Evolutionary conservation across 768 basidiomycete genomes (phyloP), one percentile per base, ranked within the genome.

Genomic region (Myochromella boudieri): DNA sequence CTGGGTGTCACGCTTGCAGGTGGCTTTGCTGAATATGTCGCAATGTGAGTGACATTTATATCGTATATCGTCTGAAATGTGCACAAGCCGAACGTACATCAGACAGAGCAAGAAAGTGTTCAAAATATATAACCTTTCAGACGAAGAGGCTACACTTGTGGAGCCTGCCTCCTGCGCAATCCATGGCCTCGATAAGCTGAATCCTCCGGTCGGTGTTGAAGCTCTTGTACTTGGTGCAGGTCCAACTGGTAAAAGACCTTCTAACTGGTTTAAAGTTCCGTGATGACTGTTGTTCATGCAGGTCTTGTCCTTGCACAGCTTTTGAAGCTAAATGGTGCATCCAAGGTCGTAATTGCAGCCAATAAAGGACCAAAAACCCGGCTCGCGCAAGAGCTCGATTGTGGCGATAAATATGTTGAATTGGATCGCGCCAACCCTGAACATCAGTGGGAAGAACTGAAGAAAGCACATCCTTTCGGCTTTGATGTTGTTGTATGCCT

Each of bases 301-400:
- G 87, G 87, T 33, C 74, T 90, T 37, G 84, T 89, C 53, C 74
- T 90, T 34, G 81, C 87, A 1, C 87, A 90, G 61, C 73, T 90
- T 24, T 68, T 90, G 47, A 88, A 87, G 63, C 69, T 85, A 41
- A 89, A 88, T 59, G 87, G 87, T 48, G 87, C 87, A 6, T 64
- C 72, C 24, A 76, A 74, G 51, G 76, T 89, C 48, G 82, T 84
- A 36, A 78, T 90, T 37, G 87, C 84, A 1, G 82, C 83, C 34
- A 87, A 88, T 66, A 84, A 84, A 66, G 82, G 86, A 37, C 78
- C 86, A 58, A 90, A 90, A 72, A 86, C 82, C 71, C 76, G 85
- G 46, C 74, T 88, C 46, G 87, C 87, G 21, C 77, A 78, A 63
- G 66, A 85, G 51, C 74, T 89, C 22, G 71, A 85, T 8, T 81